Evolutionary conservation across 75 land plant genomes (phyloP).

Genomic region (Cunninghamia lanceolata): DNA sequence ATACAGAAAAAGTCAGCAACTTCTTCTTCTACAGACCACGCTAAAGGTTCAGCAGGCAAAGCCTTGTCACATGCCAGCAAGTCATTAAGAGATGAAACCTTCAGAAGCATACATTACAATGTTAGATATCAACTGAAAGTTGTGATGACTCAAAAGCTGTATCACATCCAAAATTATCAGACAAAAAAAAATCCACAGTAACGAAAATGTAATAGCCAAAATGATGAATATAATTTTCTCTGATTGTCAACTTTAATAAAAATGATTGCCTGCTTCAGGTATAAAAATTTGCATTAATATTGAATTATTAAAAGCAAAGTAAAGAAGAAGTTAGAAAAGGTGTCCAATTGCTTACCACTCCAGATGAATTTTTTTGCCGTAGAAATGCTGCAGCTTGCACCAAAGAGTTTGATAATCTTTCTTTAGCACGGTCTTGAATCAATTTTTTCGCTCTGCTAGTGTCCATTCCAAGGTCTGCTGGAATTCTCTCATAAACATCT

Average conservation of each 20-base stretch:
- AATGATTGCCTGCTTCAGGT: not conserved
- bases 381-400: conserved; percentile 86
- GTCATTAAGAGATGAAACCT: conserved; percentile 86
- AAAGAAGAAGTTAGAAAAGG: not conserved
- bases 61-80: conserved; percentile 92
- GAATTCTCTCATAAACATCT: conserved; percentile 78
- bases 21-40: conserved; percentile 87
- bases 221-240: not conserved
- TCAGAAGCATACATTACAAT: not conserved
- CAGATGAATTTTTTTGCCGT: conserved; percentile 71
- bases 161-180: not conserved
- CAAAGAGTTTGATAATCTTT: conserved; percentile 58
- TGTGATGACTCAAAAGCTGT: not conserved
- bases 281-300: not conserved
- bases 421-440: conserved; percentile 69
- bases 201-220: not conserved
- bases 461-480: conserved; percentile 70
- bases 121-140: not conserved
- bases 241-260: not conserved
- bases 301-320: not conserved
- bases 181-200: not conserved
- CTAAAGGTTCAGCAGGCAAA: conserved; percentile 55
- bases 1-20: conserved; percentile 65
- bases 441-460: conserved; percentile 55
- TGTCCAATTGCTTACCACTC: conserved; percentile 54